Base-by-base conservation (phyloP, 106 monocot species). In the Allium sativum region DNA sequence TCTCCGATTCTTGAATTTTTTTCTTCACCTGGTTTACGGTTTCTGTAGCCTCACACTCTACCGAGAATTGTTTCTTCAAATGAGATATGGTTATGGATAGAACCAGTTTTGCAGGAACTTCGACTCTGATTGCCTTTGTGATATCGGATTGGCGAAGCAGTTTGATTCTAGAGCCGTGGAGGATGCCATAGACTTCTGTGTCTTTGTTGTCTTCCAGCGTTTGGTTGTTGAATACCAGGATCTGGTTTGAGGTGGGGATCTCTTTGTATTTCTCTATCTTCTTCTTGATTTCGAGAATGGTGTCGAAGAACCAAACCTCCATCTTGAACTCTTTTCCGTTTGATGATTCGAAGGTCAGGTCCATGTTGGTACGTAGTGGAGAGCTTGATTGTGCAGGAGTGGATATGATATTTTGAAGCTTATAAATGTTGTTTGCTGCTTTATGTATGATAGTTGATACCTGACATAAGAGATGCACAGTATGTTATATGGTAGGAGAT, bases 231-330 rank as follows among this genome's bases (percentile, higher is more conserved):
- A 65, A 53, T 65, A 61, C 8, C 21, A 79, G 55, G 8, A 56
- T 69, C 66, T 79, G 79, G 55, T 16, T 58, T 44, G 74, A 17
- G 20, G 62, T 44, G 12, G 70, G 70, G 53, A 52, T 54, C 17
- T 62, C 70, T 16, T 70, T 45, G 9, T 21, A 19, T 11, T 54
- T 70, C 0, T 61, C 44, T 13, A 70, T 51, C 14, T 21, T 44
- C 45, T 70, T 45, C 41, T 70, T 70, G 8, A 70, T 70, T 42
- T 61, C 70, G 9, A 22, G 62, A 15, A 70, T 62, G 54, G 61
- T 13, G 43, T 52, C 42, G 62, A 70, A 70, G 52, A 70, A 70
- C 70, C 70, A 50, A 8, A 70, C 62, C 59, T 70, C 70, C 17
- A 44, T 41, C 15, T 18, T 21, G 62, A 70, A 70, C n/a, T 62